A percentile compares a stretch with the other conserved stretches of the same genome.
Conservation (phyloP, 1,139 yeast genomes). For the Pneumocystis carinii region DNA sequence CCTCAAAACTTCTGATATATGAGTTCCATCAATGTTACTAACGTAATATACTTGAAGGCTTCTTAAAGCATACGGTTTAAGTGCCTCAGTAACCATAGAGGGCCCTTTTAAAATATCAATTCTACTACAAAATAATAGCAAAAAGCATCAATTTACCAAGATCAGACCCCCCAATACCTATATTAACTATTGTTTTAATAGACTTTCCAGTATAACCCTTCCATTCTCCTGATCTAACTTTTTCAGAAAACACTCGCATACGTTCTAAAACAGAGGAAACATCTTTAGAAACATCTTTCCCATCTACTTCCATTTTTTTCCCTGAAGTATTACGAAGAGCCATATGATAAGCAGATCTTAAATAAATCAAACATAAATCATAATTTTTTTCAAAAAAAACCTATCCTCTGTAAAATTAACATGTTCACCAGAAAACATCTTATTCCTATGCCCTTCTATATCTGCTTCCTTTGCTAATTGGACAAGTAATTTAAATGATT, state of each 20-base stretch:
- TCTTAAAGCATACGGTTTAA: conserved; percentile 64
- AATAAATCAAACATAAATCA: not conserved
- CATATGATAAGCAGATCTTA: conserved; percentile 72
- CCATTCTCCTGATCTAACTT: conserved; percentile 86
- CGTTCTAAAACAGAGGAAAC: conserved; percentile 82
- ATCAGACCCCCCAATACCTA: conserved; percentile 98
- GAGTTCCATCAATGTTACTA: conserved; percentile 96
- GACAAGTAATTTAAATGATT: conserved; percentile 49
- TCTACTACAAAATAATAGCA: not conserved
- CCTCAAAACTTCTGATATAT: conserved; percentile 79
- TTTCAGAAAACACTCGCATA: conserved; percentile 87
- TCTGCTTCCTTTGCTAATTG: conserved; percentile 81
- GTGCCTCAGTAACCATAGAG: conserved; percentile 67
- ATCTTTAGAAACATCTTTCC: conserved; percentile 72
- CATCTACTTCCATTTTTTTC: conserved; percentile 77
- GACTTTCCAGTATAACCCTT: conserved; percentile 91
- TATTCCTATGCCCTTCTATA: conserved; percentile 75
- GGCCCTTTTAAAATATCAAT: not conserved
- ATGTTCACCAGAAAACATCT: conserved; percentile 81
- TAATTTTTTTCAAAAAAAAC: conserved; percentile 8
- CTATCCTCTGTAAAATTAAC: conserved; percentile 92
- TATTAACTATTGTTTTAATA: conserved; percentile 87
- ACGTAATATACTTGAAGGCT: conserved; percentile 78
- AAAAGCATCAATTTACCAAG: conserved; percentile 83
- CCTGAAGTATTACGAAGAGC: conserved; percentile 86